Percentiles rank a stretch among this genome's conserved stretches.
Conservation (phyloP, 2,329 filamentous ascomycete genomes). For the Chaetomium strumarium region DNA sequence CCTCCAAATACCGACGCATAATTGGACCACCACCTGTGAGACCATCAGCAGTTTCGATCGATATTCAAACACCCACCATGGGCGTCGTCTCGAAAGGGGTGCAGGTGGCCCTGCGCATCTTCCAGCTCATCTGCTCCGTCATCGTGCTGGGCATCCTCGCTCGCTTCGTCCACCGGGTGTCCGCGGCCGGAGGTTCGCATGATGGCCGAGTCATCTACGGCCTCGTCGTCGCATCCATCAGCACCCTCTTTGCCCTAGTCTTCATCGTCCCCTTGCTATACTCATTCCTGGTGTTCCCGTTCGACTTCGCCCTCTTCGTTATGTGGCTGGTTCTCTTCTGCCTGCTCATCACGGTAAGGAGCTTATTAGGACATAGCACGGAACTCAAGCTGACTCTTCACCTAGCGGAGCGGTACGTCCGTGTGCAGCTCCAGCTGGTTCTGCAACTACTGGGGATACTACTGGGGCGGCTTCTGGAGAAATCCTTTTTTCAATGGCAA, state of each 20-base stretch:
- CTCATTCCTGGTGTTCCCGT: constrained; percentile 16
- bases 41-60: neutral
- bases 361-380: neutral
- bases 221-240: constrained; percentile 15
- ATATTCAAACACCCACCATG: constrained; percentile 7
- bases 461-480: constrained; percentile 18
- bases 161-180: constrained; percentile 12
- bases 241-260: constrained; percentile 15
- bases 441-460: constrained; percentile 20
- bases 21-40: neutral
- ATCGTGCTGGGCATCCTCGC: constrained; percentile 19
- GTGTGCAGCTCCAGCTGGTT: constrained; percentile 18
- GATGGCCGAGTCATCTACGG: constrained; percentile 19
- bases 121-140: constrained; percentile 18
- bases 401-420: constrained; percentile 10
- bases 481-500: neutral
- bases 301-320: constrained; percentile 19
- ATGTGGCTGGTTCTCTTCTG: constrained; percentile 22
- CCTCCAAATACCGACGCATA: no score
- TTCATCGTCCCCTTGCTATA: constrained; percentile 20
- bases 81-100: constrained; percentile 5
- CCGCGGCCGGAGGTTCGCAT: constrained; percentile 2
- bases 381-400: neutral
- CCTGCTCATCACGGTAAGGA: constrained; percentile 16
- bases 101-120: constrained; percentile 15